Evolutionary conservation across 1,284 basidiomycete genomes (phyloP), one percentile per base, ranked within the genome.

Genomic region (Rhodotorula glutinis): DNA sequence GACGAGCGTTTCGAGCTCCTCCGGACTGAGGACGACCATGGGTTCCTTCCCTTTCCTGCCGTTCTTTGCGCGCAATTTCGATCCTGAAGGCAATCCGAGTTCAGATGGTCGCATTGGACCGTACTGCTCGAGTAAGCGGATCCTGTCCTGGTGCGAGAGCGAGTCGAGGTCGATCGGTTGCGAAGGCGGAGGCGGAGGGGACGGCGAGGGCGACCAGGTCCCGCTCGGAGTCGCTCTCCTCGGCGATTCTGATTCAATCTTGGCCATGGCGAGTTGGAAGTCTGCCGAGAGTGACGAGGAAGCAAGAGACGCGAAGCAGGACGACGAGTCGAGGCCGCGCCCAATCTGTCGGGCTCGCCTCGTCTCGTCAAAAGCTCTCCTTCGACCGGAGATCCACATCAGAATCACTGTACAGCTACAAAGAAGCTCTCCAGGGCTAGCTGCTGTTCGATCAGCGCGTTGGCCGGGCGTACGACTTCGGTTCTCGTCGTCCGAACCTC

Each of bases 1-100:
- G 38, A 68, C 62, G 52, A 68, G 60, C n/a, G 38, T 29, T 25
- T 64, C 59, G 33, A 68, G 43, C 25, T 68, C 62, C 23, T 68
- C 66, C n/a, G 66, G 66, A 33, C 59, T 59, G 13, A 68, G 46
- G 1, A 65, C 59, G 21, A 68, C 66, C 43, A 65, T 43, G 2
- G 66, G 62, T 23, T 43, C 56, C 41, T 68, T 62, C 16, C 47
- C 55, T 11, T 46, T 23, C 40, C 17, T 41, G 38, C 38, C 40
- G 19, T 13, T 11, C 9, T 7, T 23, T 5, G 27, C 17, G 14
- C 38, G 9, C 23, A 21, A 53, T 13, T 8, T 21, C 33, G 27
- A 27, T 19, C 9, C 25, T 5, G 33, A 10, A 7, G 51, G 40
- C 23, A 47, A 27, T 8, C 59, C 66, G 9, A 67, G 55, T 11